Base-by-base conservation (phyloP, 208 protist species). In the Histomonas meleagridis region DNA sequence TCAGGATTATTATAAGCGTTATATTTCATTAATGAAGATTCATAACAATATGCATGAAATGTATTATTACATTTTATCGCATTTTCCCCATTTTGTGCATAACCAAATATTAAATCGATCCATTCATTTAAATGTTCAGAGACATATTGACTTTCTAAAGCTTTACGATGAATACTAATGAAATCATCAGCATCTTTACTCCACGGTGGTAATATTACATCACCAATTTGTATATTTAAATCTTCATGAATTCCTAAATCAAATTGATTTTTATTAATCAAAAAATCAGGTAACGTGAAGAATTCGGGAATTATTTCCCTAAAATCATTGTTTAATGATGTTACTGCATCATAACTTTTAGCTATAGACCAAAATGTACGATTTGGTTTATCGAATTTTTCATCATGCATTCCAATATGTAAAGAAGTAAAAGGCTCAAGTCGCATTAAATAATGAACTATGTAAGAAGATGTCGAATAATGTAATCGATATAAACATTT, bases 21-120 rank as follows among this genome's bases (percentile, higher is more conserved):
- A n/a, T n/a, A n/a, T n/a, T n/a, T n/a, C n/a, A n/a, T n/a, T n/a
- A n/a, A n/a, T n/a, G 46, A 51, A 16, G 40, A 53, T 38, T 43
- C 26, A 35, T 86, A 86, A 38, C 76, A 86, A 28, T 86, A 86
- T 18, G 76, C 23, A 48, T 86, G 76, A n/a, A 86, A 86, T 38
- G 76, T 86, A n/a, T 86, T 86, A n/a, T 55, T 43, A 10, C 16
- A 16, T 12, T 86, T 46, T 55, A 86, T 86, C 16, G 76, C 76
- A 51, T 43, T 46, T 55, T 86, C 46, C 0, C 95, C 95, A 18
- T 65, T 70, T 43, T 96, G 93, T 35, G 93, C 69, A 86, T 94
- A 96, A n/a, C 95, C 95, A 91, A 95, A 96, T 40, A 95, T 95
- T 26, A 96, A 92, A 78, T 96, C 95, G 43, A 96, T 96, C 95